These are phyloP conservation scores for Fistulinella cinereoalba DNA, from an alignment of 1,284 basidiomycete genomes.

Conservation along the genomic window DNA sequence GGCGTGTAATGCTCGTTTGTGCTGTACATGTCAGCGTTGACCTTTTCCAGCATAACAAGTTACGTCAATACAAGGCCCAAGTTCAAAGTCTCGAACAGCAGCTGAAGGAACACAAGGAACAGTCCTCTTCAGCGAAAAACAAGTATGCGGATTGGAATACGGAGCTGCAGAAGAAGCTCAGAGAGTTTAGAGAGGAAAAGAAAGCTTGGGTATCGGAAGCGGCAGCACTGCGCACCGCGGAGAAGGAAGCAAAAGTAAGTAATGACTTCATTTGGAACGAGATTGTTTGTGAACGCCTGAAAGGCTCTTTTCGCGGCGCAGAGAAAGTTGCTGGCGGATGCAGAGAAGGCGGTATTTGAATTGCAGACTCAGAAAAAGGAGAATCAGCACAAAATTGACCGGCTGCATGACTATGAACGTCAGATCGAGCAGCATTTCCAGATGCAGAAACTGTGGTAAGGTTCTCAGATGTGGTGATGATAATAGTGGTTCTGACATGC, in stretches of 20 bases:
- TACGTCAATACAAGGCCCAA: conserved; percentile 67
- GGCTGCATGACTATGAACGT: conserved; percentile 67
- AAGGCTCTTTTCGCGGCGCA: conserved; percentile 70
- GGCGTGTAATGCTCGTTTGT: conserved; percentile 25
- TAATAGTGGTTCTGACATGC: conserved; percentile 3
- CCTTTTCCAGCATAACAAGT: conserved; percentile 62
- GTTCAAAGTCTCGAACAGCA: conserved; percentile 61
- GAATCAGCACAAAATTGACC: conserved; percentile 69
- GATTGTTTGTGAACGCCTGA: conserved; percentile 5
- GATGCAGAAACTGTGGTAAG: conserved; percentile 69
- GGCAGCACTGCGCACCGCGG: conserved; percentile 56
- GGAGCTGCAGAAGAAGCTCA: conserved; percentile 64
- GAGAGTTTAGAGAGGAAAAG: conserved; percentile 65
- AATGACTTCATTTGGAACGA: not conserved
- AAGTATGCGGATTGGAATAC: conserved; percentile 72
- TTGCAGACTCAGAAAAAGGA: conserved; percentile 67
- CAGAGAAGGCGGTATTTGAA: conserved; percentile 55
- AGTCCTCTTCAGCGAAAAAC: conserved; percentile 59
- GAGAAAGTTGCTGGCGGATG: conserved; percentile 60
- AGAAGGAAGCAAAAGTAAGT: conserved; percentile 60
- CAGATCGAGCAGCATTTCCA: conserved; percentile 70
- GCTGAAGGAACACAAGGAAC: conserved; percentile 60
- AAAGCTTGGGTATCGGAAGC: conserved; percentile 62
- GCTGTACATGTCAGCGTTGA: conserved; percentile 10
- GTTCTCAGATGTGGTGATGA: not conserved